Evolutionary conservation across 345 rosid genomes (phyloP).

Genomic region (Raphanus sativus): DNA sequence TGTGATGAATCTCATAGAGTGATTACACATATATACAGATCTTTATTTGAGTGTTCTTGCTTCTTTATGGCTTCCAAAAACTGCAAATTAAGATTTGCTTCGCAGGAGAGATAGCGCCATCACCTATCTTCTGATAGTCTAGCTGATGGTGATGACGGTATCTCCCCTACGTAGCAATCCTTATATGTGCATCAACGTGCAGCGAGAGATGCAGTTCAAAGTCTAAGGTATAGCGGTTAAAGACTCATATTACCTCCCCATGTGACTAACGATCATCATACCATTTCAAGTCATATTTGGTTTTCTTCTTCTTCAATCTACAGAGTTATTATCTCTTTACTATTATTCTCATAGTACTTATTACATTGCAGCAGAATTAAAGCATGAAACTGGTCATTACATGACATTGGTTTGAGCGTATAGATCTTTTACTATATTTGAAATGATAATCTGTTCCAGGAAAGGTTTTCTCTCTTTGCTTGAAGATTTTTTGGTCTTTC

Average conservation of each 20-base stretch:
- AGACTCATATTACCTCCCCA: not conserved
- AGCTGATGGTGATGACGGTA: conserved; percentile 39
- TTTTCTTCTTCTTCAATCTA: not conserved
- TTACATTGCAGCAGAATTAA: not conserved
- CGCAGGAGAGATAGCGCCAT: conserved; percentile 62
- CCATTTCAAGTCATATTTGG: not conserved
- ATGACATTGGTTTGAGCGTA: conserved; percentile 1
- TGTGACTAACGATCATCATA: not conserved
- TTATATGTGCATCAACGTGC: conserved; percentile 29
- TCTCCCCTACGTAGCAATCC: conserved; percentile 47
- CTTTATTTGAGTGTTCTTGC: conserved; percentile 7
- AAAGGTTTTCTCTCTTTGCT: conserved; percentile 3
- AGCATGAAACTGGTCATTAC: conserved; percentile 2
- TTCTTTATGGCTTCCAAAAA: conserved; percentile 6
- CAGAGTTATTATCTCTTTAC: not conserved
- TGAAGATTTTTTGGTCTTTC: not conserved
- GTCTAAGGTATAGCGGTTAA: not conserved
- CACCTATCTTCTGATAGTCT: conserved; percentile 10
- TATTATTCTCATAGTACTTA: not conserved
- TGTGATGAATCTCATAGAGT: conserved; percentile 4
- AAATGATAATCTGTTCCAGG: not conserved
- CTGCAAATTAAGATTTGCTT: conserved; percentile 38
- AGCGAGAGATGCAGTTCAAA: not conserved
- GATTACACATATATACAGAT: conserved; percentile 5
- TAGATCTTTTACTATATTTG: not conserved